These are phyloP conservation scores for Cytospora leucostoma DNA, from an alignment of 2,329 filamentous ascomycete species.

Conservation along the genomic window DNA sequence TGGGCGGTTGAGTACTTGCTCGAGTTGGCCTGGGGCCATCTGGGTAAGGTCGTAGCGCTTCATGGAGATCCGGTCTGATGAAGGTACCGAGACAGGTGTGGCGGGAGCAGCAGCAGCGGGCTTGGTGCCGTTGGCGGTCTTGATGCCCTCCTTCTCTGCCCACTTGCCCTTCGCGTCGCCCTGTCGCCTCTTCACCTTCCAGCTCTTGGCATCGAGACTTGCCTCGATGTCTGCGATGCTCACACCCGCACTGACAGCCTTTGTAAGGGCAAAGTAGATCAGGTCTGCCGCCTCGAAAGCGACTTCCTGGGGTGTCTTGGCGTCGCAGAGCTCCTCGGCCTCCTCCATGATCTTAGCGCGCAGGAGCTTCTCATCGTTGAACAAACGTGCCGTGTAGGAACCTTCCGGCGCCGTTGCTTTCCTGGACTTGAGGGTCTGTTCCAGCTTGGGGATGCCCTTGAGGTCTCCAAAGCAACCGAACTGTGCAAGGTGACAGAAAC, in stretches of 20 bases:
- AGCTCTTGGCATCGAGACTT: slow-evolving; percentile 89
- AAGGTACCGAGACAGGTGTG: slow-evolving; percentile 32
- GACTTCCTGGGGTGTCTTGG: slow-evolving; percentile 77
- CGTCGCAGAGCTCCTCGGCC: slow-evolving; percentile 90
- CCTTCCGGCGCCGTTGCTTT: slow-evolving; percentile 82
- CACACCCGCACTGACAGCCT: slow-evolving; percentile 82
- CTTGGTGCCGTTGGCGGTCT: slow-evolving; percentile 40
- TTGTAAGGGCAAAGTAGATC: slow-evolving; percentile 93
- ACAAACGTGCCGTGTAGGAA: slow-evolving; percentile 91
- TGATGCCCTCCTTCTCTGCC: slow-evolving; percentile 78
- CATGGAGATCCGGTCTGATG: slow-evolving; percentile 71
- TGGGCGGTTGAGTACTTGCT: slow-evolving; percentile 78
- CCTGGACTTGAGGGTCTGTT: slow-evolving; percentile 81
- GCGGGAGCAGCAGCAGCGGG: slow-evolving; percentile 37
- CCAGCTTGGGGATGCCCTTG: slow-evolving; percentile 76
- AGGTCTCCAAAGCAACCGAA: slow-evolving; percentile 90
- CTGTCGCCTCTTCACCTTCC: slow-evolving; percentile 90
- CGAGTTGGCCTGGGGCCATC: slow-evolving; percentile 64
- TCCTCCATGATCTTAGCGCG: slow-evolving; percentile 98
- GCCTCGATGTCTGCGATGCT: slow-evolving; percentile 85
- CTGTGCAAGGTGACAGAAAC: slow-evolving; percentile 93
- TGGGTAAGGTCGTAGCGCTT: slow-evolving; percentile 71
- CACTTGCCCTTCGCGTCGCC: slow-evolving; percentile 95
- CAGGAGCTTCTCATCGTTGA: slow-evolving; percentile 86
- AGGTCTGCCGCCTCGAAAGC: slow-evolving; percentile 95